These are phyloP conservation scores for Auriscalpium orientale DNA, from an alignment of 768 basidiomycete genomes.

Conservation along the genomic window DNA sequence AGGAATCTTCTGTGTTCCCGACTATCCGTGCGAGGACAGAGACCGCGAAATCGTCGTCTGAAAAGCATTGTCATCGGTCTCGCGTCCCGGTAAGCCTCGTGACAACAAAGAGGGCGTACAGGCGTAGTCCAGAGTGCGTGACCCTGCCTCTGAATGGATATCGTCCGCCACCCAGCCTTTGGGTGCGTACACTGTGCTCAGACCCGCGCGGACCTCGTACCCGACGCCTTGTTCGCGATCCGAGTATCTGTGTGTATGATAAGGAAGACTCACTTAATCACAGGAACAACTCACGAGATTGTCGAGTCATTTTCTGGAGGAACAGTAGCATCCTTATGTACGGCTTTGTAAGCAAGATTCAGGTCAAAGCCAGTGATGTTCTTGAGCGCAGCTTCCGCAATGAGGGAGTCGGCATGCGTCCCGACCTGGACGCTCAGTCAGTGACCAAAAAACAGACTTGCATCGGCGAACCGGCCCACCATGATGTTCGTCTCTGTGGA, in stretches of 20 bases:
- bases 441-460: background rate
- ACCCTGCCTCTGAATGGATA: slow-evolving; percentile 71
- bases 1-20: slow-evolving; percentile 40
- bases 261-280: background rate
- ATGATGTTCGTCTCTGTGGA: slow-evolving; percentile 72
- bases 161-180: slow-evolving; percentile 76
- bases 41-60: slow-evolving; percentile 75
- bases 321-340: slow-evolving; percentile 64
- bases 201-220: slow-evolving; percentile 75
- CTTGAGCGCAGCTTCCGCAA: slow-evolving; percentile 66
- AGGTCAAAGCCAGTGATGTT: slow-evolving; percentile 56
- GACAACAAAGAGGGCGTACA: slow-evolving; percentile 35
- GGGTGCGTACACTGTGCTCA: slow-evolving; percentile 58
- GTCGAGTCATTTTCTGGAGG: slow-evolving; percentile 50
- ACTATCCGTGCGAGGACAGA: slow-evolving; percentile 52
- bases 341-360: slow-evolving; percentile 63
- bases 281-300: slow-evolving; percentile 32
- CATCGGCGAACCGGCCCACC: slow-evolving; percentile 28
- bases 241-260: slow-evolving; percentile 38
- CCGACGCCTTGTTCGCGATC: slow-evolving; percentile 75
- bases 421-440: slow-evolving; percentile 38
- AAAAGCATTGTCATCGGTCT: no score
- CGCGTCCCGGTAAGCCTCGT: no score
- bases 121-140: slow-evolving; percentile 71
- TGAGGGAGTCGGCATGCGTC: slow-evolving; percentile 73